Evolutionary conservation across 768 basidiomycete genomes (phyloP), one percentile per base, ranked within the genome.

Genomic region (Glaciozyma antarctica): DNA sequence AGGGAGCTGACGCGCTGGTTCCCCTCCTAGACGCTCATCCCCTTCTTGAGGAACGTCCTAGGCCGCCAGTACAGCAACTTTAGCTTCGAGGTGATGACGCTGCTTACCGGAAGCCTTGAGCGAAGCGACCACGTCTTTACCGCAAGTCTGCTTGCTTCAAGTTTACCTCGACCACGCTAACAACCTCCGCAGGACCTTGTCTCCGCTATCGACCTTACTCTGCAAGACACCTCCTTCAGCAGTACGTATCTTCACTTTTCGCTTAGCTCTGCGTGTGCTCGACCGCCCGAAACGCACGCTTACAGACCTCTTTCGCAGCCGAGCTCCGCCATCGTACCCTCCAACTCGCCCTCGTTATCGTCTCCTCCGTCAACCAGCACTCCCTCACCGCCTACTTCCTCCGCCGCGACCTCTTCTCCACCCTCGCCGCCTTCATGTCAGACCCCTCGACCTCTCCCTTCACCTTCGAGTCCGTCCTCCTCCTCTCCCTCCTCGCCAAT

Each of bases 341-440:
- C 7, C 64, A 63, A 17, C 65, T 73, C 51, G 64, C 70, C 1
- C 65, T 70, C 22, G 26, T 66, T 22, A 13, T 70, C 43, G 72
- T 71, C 44, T 24, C 64, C 1, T 55, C 61, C 15, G 63, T 70
- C 60, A 56, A 59, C 45, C 59, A 48, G 47, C 51, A n/a, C 51
- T 52, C 28, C 51, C 51, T 52, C 15, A 48, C 47, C 47, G 62
- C 71, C 45, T 72, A 68, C 64, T 74, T 74, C 61, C 68, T 74
- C 21, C 71, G 73, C 13, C 69, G 73, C 22, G 71, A 74, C 66
- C 63, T 72, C 32, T 74, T 73, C 62, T 60, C 64, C n/a, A 65
- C 64, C 10, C 61, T 73, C 58, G 60, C 63, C 44, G 58, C 58
- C 48, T 71, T 73, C 62, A 61, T 66, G 60, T 34, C 55, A 28